Base-by-base conservation (phyloP, 345 rosid genomes). In the Erucastrum elatum region DNA sequence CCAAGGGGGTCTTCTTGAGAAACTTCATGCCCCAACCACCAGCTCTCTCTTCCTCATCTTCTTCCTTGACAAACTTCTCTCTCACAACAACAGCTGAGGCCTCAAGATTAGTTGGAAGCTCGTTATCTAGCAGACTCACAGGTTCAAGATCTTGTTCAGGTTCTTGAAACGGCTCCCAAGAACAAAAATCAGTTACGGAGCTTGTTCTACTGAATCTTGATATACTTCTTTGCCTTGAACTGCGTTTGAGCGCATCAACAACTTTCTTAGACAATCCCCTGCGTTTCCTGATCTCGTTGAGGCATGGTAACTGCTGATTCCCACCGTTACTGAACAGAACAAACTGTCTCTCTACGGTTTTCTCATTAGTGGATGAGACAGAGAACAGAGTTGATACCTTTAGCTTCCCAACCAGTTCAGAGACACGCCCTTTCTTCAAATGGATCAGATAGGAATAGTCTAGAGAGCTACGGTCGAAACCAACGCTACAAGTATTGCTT, bases 21-120 rank as follows among this genome's bases (percentile, higher is more conserved):
- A 95, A 95, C 55, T 91, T 91, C 89, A 93, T 77, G 46, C 99
- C 99, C 98, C 99, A 95, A 15, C 99, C 99, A 75, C 93, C 97
- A 70, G 69, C 81, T 56, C 58, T 74, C 37, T 62, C 65, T 68
- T 79, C 77, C 56, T 85, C 83, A 64, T 63, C 84, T 33, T 9
- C 68, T 33, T 37, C 76, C 29, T 78, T 82, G 2, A 85, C 87
- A 51, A 83, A 72, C 77, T 72, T 81, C 64, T 89, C 91, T 82
- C 79, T 91, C 84, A 90, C 88, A 71, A 91, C 82, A 67, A 95
- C 78, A 82, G 99, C 96, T 63, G 90, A 88, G 72, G 87, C 70
- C 85, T 95, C 93, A 75, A 88, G 80, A 88, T 89, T 86, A 41
- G 92, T 70, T 31, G 94, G 97, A 81, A 86, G 87, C 71, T 79